A percentile compares a stretch with the other conserved stretches of the same genome.
These are phyloP conservation scores for Aspergillus tubingensis DNA, from an alignment of 2,329 filamentous ascomycete genomes.

Conservation along the genomic window DNA sequence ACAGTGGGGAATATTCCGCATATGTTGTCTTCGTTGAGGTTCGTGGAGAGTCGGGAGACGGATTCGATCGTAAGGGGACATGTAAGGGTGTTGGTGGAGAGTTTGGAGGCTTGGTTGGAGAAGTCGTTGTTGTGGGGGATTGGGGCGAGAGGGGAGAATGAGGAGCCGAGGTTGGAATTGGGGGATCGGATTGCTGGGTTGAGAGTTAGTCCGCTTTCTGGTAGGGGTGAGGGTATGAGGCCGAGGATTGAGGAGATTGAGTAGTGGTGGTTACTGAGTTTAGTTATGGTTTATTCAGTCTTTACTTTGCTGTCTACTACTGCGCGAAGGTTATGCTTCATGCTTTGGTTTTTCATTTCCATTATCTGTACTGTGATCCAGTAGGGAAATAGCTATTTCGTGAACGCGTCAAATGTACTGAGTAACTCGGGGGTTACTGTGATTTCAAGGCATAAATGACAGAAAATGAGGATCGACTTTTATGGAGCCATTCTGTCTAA, in stretches of 20 bases:
- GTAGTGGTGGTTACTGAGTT: slow-evolving; percentile 16
- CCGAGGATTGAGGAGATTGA: slow-evolving; percentile 49
- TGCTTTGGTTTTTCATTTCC: not conserved
- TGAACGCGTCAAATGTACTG: not conserved
- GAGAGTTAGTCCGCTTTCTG: slow-evolving; percentile 37
- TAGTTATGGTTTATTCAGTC: too few relatives aligned
- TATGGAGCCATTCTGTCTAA: not conserved
- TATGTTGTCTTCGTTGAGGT: slow-evolving; percentile 39
- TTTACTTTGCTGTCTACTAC: not conserved
- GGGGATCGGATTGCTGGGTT: slow-evolving; percentile 43
- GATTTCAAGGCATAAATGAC: not conserved
- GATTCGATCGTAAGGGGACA: slow-evolving; percentile 45
- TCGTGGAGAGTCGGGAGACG: slow-evolving; percentile 41
- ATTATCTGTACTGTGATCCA: too few relatives aligned
- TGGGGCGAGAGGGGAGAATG: slow-evolving; percentile 22
- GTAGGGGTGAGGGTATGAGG: slow-evolving; percentile 16
- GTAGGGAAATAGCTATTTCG: not conserved
- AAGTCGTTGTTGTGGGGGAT: slow-evolving; percentile 46
- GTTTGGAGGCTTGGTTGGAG: slow-evolving; percentile 46
- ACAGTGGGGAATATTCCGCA: slow-evolving; percentile 43
- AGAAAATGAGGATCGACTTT: not conserved
- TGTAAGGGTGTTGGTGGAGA: slow-evolving; percentile 43
- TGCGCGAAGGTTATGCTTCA: not conserved
- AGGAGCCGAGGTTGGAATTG: slow-evolving; percentile 35
- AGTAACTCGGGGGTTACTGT: not conserved